Conservation (phyloP, 1,284 basidiomycete genomes). For the Heterobasidion parviporum region DNA sequence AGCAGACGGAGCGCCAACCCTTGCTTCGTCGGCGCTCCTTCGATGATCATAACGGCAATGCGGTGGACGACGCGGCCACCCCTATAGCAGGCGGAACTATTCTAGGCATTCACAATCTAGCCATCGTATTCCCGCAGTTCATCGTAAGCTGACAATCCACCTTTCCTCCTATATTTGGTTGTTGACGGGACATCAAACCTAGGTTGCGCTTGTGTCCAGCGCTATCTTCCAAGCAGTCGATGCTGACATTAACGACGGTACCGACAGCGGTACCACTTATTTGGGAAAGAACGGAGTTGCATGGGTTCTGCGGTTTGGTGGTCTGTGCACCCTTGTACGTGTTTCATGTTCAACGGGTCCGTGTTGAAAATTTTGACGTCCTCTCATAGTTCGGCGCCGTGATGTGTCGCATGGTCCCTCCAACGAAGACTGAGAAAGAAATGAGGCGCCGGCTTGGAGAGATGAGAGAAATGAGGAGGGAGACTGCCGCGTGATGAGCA, state of each 20-base stretch:
- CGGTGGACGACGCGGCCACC: slow-evolving; percentile 37
- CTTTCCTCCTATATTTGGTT: not conserved
- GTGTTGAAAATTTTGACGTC: slow-evolving; percentile 1
- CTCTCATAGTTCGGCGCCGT: slow-evolving; percentile 48
- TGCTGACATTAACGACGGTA: slow-evolving; percentile 31
- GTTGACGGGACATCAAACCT: not conserved
- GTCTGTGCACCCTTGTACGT: slow-evolving; percentile 67
- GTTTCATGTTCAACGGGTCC: slow-evolving; percentile 4
- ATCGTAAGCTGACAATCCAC: slow-evolving; percentile 47
- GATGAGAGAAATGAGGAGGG: slow-evolving; percentile 53
- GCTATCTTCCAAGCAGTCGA: slow-evolving; percentile 82
- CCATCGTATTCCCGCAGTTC: slow-evolving; percentile 90
- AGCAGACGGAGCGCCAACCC: slow-evolving; percentile 49
- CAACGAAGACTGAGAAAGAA: slow-evolving; percentile 82
- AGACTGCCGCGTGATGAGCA: slow-evolving; percentile 34
- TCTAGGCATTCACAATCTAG: slow-evolving; percentile 91
- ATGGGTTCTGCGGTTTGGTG: slow-evolving; percentile 92
- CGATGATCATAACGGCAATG: slow-evolving; percentile 40
- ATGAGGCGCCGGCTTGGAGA: slow-evolving; percentile 76
- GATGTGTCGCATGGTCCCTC: slow-evolving; percentile 74
- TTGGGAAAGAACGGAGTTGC: slow-evolving; percentile 81
- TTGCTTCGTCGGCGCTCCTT: slow-evolving; percentile 59
- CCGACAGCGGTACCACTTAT: slow-evolving; percentile 44
- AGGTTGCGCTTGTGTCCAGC: slow-evolving; percentile 87
- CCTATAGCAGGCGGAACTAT: slow-evolving; percentile 84